A percentile compares a stretch with the other conserved stretches of the same genome.
Conservation (phyloP, 192 early-diverging fungal species). For the Podila horticola region DNA sequence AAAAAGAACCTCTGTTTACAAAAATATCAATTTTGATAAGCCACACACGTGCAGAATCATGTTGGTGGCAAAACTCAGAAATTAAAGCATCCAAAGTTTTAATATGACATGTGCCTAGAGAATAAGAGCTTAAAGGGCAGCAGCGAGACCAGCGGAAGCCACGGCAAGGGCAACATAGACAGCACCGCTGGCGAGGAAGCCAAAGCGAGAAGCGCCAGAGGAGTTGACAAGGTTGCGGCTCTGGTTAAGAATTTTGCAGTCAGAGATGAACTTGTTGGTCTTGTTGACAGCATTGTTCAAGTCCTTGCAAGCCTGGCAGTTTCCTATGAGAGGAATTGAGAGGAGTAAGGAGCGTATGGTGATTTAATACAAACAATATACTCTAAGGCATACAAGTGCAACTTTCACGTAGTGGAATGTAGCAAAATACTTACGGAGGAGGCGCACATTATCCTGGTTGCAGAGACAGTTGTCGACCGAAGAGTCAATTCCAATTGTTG, state of each 20-base stretch:
- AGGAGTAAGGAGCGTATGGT: neutral
- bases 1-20: conserved; percentile 1
- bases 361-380: too few species aligned
- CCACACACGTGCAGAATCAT: neutral
- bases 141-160: neutral
- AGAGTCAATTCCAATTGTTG: conserved; percentile 20
- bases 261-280: conserved; percentile 27
- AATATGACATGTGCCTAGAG: too few species aligned
- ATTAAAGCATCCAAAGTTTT: neutral
- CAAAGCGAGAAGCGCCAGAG: conserved; percentile 2
- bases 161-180: neutral
- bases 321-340: neutral
- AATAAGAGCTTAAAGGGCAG: conserved; percentile 2
- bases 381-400: neutral
- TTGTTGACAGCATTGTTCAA: conserved; percentile 20
- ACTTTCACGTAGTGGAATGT: neutral
- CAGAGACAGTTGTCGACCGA: conserved; percentile 18
- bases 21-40: neutral
- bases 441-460: conserved; percentile 17
- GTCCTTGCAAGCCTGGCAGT: conserved; percentile 25
- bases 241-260: conserved; percentile 19
- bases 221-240: conserved; percentile 15
- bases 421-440: conserved; percentile 13
- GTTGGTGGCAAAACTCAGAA: neutral
- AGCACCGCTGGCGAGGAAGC: neutral